Conservation (phyloP, 2,329 filamentous ascomycete genomes). For the Trichophyton rubrum region DNA sequence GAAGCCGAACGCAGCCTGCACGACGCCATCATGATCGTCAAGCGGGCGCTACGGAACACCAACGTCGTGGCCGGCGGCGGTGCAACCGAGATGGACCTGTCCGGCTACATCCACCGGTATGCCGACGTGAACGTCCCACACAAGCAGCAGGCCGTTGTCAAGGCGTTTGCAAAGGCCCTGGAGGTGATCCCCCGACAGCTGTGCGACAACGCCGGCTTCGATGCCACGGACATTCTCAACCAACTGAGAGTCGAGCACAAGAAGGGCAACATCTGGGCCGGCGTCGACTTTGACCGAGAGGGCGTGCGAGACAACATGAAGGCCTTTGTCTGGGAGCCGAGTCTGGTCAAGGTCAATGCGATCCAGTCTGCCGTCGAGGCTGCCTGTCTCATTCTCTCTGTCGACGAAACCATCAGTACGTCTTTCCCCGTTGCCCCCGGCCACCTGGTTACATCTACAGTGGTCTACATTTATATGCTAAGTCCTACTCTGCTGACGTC, state of each 20-base stretch:
- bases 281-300: conserved; percentile 88
- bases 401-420: conserved; percentile 91
- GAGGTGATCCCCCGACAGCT: conserved; percentile 94
- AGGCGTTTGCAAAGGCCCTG: conserved; percentile 91
- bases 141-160: conserved; percentile 97
- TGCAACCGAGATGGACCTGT: conserved; percentile 92
- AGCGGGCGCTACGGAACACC: conserved; percentile 90
- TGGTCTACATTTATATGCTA: too few relatives aligned
- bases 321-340: conserved; percentile 94
- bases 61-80: conserved; percentile 92
- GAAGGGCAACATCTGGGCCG: conserved; percentile 85
- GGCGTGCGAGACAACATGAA: conserved; percentile 90
- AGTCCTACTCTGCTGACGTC: neutral
- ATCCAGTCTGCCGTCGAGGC: conserved; percentile 94
- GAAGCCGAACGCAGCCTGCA: conserved; percentile 96
- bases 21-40: conserved; percentile 99
- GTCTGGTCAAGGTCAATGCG: conserved; percentile 91
- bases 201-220: conserved; percentile 97
- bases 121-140: conserved; percentile 84
- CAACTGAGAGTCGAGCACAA: conserved; percentile 90
- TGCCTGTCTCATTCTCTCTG: conserved; percentile 83
- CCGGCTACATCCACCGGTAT: conserved; percentile 80
- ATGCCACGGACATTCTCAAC: conserved; percentile 96
- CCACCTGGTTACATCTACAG: neutral
- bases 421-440: conserved; percentile 9